Conservation (phyloP, 768 basidiomycete species). For the Symmetrospora coprosmae region DNA sequence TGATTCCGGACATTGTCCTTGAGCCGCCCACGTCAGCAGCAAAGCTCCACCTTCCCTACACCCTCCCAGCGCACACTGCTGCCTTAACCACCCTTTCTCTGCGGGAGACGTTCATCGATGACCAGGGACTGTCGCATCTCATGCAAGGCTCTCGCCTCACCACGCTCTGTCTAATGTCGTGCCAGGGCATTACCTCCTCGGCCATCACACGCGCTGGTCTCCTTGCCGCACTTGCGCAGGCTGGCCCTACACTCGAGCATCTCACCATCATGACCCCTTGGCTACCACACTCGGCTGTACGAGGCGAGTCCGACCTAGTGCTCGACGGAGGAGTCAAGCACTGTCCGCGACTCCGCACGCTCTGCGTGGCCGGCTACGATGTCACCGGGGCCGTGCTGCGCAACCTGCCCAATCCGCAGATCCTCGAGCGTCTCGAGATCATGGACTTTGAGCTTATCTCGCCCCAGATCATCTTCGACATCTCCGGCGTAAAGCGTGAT, state of each 20-base stretch:
- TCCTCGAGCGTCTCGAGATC: slow-evolving; percentile 17
- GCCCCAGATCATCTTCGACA: slow-evolving; percentile 5
- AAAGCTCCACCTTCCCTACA: neutral
- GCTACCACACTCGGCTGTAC: slow-evolving; percentile 8
- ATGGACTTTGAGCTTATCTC: slow-evolving; percentile 18
- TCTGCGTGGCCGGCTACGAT: slow-evolving; percentile 20
- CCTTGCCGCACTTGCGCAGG: neutral
- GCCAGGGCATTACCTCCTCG: slow-evolving; percentile 22
- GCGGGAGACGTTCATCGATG: slow-evolving; percentile 24
- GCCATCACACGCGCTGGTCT: slow-evolving; percentile 21
- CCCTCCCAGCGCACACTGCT: slow-evolving; percentile 4
- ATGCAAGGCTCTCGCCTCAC: neutral
- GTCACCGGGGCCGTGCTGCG: slow-evolving; percentile 9
- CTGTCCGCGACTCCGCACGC: neutral
- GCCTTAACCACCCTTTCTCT: slow-evolving; percentile 7
- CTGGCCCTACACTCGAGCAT: neutral
- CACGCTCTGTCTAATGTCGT: slow-evolving; percentile 21
- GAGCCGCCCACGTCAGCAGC: slow-evolving; percentile 4
- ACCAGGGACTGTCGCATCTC: slow-evolving; percentile 15
- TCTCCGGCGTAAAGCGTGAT: neutral
- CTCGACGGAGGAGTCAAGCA: slow-evolving; percentile 9
- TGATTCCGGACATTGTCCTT: slow-evolving; percentile 15
- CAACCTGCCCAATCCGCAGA: slow-evolving; percentile 6
- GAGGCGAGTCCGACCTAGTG: slow-evolving; percentile 3
- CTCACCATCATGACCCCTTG: slow-evolving; percentile 20